Conservation (phyloP, 352 stramenopile species). For the Blastocystis hominis region DNA sequence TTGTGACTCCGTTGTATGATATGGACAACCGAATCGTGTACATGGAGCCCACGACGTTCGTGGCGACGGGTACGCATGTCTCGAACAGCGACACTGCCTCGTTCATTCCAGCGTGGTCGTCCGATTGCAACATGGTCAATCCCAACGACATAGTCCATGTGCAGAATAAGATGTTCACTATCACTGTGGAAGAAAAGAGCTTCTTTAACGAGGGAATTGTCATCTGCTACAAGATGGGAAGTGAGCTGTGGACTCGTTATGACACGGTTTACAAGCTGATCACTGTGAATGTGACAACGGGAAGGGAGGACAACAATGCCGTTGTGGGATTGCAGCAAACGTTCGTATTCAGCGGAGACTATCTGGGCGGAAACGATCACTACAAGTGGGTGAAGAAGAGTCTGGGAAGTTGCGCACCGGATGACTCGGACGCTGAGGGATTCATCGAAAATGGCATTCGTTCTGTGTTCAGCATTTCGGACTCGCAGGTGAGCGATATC, state of each 20-base stretch:
- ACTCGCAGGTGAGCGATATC: not conserved
- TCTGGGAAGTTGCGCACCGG: not conserved
- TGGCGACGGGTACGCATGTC: not conserved
- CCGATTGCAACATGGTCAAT: not conserved
- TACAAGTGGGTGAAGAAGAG: slow-evolving; percentile 57
- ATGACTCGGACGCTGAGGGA: not conserved
- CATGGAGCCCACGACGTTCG: slow-evolving; percentile 12
- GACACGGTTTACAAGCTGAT: not conserved
- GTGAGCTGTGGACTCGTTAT: slow-evolving; percentile 26
- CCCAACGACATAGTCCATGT: not conserved
- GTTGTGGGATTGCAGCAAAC: not conserved
- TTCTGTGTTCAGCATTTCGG: not conserved
- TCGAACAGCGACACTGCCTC: not conserved
- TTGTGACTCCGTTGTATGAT: not conserved
- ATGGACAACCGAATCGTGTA: slow-evolving; percentile 34
- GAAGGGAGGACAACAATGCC: not conserved
- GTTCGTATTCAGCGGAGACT: slow-evolving; percentile 4
- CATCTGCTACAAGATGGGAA: slow-evolving; percentile 16
- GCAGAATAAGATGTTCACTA: not conserved
- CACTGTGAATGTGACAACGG: not conserved
- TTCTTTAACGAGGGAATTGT: not conserved
- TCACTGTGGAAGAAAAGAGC: not conserved
- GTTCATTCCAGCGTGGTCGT: slow-evolving; percentile 29
- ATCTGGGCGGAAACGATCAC: not conserved
- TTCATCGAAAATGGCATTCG: not conserved